phyloP scores from a whole-genome alignment of 164 flowering plant genomes.

The Vitis rupestris region DNA sequence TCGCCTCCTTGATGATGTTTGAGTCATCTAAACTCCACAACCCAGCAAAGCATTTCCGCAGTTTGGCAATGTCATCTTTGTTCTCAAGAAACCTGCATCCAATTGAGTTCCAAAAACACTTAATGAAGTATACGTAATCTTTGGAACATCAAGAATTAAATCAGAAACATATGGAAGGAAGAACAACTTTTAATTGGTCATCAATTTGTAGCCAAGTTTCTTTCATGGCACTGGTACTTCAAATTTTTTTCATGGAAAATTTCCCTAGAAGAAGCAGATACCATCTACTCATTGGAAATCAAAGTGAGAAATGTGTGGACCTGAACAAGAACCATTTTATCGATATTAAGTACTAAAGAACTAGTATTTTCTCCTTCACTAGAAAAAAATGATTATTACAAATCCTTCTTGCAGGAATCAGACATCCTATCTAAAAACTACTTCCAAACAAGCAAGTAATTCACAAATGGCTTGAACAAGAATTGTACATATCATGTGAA shows the following conservation, averaged over 20 bases:
- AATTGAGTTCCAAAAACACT: not conserved
- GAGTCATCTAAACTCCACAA: slow-evolving; percentile 91
- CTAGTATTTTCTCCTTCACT: not conserved
- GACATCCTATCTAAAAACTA: not conserved
- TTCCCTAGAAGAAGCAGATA: not conserved
- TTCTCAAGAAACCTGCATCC: slow-evolving; percentile 75
- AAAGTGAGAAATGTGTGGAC: too few species aligned
- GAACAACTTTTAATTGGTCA: too few species aligned
- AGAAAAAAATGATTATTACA: too few species aligned
- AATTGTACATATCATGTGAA: too few species aligned
- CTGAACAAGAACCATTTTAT: too few species aligned
- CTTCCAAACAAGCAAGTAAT: not conserved
- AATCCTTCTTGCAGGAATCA: not conserved
- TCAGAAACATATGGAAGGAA: too few species aligned
- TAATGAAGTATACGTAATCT: too few species aligned
- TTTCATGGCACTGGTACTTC: too few species aligned
- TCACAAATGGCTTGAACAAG: not conserved
- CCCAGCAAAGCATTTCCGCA: slow-evolving; percentile 91
- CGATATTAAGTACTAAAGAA: too few species aligned
- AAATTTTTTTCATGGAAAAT: not conserved
- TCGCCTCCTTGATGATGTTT: slow-evolving; percentile 55
- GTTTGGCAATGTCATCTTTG: slow-evolving; percentile 71
- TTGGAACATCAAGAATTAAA: too few species aligned
- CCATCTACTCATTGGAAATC: not conserved
- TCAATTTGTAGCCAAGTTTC: too few species aligned